Evolutionary conservation across 768 basidiomycete species (phyloP).

Genomic region (Trametes villosa): DNA sequence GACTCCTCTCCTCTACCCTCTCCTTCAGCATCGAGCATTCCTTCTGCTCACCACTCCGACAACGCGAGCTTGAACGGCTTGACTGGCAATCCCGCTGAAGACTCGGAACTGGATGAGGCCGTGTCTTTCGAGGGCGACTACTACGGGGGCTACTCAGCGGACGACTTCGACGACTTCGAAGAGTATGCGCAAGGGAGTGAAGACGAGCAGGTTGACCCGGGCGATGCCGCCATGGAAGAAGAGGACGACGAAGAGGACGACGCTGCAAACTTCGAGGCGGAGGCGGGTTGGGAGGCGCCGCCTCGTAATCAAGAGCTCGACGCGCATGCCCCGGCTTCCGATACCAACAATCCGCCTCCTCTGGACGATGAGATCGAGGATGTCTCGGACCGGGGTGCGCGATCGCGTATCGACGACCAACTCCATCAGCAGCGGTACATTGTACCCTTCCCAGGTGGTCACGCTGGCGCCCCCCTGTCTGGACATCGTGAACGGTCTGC

Average conservation of each 20-base stretch:
- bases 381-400: neutral
- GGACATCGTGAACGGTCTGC: neutral
- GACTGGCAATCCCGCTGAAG: neutral
- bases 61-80: too few relatives aligned
- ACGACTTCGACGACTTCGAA: neutral
- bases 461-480: neutral
- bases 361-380: neutral
- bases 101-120: neutral
- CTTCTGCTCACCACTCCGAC: too few relatives aligned
- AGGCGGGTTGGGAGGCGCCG: neutral
- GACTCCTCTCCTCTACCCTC: too few relatives aligned
- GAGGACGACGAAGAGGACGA: neutral
- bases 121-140: slow-evolving; percentile 8
- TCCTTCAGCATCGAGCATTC: neutral
- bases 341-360: neutral
- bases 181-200: neutral
- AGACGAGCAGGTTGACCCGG: neutral
- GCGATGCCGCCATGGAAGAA: neutral
- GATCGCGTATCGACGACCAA: neutral
- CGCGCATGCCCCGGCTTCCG: neutral
- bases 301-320: too few relatives aligned
- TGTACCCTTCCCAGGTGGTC: neutral
- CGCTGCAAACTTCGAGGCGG: neutral
- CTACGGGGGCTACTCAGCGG: neutral
- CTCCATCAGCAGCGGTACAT: neutral